Evolutionary conservation across 768 basidiomycete species (phyloP), one percentile per base, ranked within the genome.

Genomic region (Boletales sp.): DNA sequence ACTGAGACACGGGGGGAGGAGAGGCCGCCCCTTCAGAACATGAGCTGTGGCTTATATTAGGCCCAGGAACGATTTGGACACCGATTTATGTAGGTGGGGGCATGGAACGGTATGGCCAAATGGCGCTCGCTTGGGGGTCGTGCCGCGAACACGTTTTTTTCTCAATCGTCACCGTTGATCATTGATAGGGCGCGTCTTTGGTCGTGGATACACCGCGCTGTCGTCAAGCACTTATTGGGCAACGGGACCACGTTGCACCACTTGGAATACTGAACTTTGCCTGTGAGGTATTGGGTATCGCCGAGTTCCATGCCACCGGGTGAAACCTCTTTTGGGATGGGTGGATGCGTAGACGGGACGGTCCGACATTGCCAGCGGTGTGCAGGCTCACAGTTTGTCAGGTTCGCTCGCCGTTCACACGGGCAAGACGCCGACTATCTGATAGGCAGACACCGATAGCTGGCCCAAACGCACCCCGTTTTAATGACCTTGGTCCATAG

Each of bases 1-100:
- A 25, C 21, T 25, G 21, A 25, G 21, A 25, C 21, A 25, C 5
- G 21, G 21, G 25, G 25, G 5, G 25, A 28, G 25, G 25, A 28
- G 6, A 28, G 25, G 25, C 4, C 3, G 25, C 25, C 25, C 25
- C 4, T 28, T 28, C 25, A 28, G 25, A 28, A 28, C 25, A 28
- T 28, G 25, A 28, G 25, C 6, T 6, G 25, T 28, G 25, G 6
- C 25, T 28, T 28, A 28, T 28, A 28, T 19, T 54, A 25, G 21
- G 49, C 46, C 35, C 48, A 64, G 59, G 54, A 47, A 64, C 62
- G 32, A n/a, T 10, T 12, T 34, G 25, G 30, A 34, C 37, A 37
- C 51, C 49, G 5, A 28, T 28, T 4, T 7, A 28, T 28, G 25
- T 7, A 6, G 25, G 25, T 28, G 25, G 25, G 25, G 25, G 25